A percentile compares a stretch with the other conserved stretches of the same genome.
Conservation (phyloP, 805 yeast genomes). For the Metschnikowia peoriensis region DNA sequence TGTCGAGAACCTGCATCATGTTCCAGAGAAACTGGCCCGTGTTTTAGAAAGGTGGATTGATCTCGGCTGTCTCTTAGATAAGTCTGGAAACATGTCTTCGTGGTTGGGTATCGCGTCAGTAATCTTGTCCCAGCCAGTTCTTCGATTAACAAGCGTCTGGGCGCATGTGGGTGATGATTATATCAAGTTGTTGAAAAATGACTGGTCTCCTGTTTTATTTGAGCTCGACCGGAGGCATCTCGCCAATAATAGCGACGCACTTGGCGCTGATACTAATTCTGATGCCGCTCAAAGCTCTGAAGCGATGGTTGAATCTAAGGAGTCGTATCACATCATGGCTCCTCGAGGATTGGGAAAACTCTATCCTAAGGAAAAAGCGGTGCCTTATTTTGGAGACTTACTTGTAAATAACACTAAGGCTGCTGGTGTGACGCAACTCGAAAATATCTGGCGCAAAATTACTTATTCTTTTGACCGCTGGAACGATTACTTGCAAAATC, state of each 20-base stretch:
- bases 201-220: conserved; percentile 92
- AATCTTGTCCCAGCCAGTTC: conserved; percentile 76
- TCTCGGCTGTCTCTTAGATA: conserved; percentile 73
- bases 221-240: conserved; percentile 79
- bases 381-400: conserved; percentile 90
- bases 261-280: conserved; percentile 17
- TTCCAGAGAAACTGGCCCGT: conserved; percentile 53
- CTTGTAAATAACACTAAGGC: conserved; percentile 44
- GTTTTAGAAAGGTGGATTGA: conserved; percentile 80
- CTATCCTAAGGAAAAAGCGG: conserved; percentile 72
- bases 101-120: conserved; percentile 90
- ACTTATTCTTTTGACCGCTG: conserved; percentile 76
- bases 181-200: conserved; percentile 61
- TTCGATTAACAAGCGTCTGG: conserved; percentile 78
- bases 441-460: conserved; percentile 63
- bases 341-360: conserved; percentile 82
- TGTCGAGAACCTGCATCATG: conserved; percentile 37
- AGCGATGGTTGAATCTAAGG: conserved; percentile 20
- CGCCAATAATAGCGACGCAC: conserved; percentile 24
- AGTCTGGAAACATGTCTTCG: conserved; percentile 86
- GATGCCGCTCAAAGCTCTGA: conserved; percentile 12
- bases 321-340: conserved; percentile 72
- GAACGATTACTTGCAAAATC: conserved; percentile 63
- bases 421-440: conserved; percentile 51
- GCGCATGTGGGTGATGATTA: conserved; percentile 57